Percentiles rank a stretch among this genome's conserved stretches.
Conservation (phyloP, 163 green algal genomes). For the Prototheca wickerhamii region DNA sequence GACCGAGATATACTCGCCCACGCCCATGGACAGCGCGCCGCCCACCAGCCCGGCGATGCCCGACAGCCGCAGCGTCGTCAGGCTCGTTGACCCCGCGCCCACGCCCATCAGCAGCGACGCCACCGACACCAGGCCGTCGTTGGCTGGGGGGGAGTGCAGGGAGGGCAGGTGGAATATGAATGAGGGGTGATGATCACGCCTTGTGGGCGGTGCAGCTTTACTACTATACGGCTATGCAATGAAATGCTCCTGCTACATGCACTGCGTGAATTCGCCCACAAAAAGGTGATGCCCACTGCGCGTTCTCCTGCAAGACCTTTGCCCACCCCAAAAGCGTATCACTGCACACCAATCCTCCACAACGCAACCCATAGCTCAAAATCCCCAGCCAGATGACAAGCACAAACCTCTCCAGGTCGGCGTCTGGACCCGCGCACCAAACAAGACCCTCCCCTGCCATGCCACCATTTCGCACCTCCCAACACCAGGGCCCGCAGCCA, state of each 20-base stretch:
- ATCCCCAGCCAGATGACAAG: not conserved
- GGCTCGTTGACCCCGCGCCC: conserved; percentile 12
- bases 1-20: conserved; percentile 65
- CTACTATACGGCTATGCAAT: no score
- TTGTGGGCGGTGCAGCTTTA: not conserved
- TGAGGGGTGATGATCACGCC: not conserved
- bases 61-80: conserved; percentile 20
- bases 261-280: no score
- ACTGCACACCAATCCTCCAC: no score
- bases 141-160: no score
- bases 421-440: not conserved
- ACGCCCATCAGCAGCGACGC: conserved; percentile 75
- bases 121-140: conserved; percentile 70
- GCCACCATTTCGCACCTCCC: conserved; percentile 24
- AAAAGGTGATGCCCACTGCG: no score
- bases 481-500: conserved; percentile 70
- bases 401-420: not conserved
- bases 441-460: not conserved
- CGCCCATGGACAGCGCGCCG: conserved; percentile 69
- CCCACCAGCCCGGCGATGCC: conserved; percentile 54
- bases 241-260: no score
- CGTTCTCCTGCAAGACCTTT: no score
- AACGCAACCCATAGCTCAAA: no score
- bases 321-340: no score
- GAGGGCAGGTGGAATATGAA: not conserved